Conservation (phyloP, 495 filamentous ascomycete genomes). For the Extremus antarcticus region DNA sequence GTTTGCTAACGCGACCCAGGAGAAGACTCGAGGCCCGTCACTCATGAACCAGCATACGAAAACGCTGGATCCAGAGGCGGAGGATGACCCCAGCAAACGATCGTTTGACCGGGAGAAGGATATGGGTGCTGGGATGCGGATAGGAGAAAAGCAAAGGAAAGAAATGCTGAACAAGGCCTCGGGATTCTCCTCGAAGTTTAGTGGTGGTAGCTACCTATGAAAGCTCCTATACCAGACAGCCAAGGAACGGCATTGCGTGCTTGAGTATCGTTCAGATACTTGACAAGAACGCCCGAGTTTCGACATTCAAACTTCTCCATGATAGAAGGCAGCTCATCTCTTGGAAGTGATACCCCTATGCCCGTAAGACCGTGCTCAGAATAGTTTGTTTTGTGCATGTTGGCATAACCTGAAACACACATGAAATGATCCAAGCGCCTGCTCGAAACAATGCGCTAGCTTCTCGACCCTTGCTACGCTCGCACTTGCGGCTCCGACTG, state of each 20-base stretch:
- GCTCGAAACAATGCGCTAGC: not conserved
- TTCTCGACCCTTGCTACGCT: not conserved
- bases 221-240: not conserved
- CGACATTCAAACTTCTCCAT: too few relatives aligned
- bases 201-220: conserved; percentile 64
- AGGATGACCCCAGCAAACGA: conserved; percentile 82
- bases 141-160: conserved; percentile 61
- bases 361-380: too few relatives aligned
- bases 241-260: not conserved
- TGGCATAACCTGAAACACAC: not conserved
- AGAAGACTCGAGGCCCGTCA: conserved; percentile 50
- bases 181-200: conserved; percentile 75
- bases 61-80: conserved; percentile 36
- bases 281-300: too few relatives aligned
- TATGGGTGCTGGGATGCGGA: conserved; percentile 63
- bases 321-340: too few relatives aligned
- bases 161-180: conserved; percentile 72
- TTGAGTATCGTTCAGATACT: too few relatives aligned
- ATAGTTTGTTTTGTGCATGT: not conserved
- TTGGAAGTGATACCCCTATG: too few relatives aligned
- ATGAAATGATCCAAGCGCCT: not conserved
- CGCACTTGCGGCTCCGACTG: not conserved
- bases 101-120: conserved; percentile 93
- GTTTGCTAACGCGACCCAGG: conserved; percentile 28
- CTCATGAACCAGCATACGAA: conserved; percentile 53